Evolutionary conservation across 2,329 filamentous ascomycete genomes (phyloP), one percentile per base, ranked within the genome.

Genomic region (Aureobasidium sp.): DNA sequence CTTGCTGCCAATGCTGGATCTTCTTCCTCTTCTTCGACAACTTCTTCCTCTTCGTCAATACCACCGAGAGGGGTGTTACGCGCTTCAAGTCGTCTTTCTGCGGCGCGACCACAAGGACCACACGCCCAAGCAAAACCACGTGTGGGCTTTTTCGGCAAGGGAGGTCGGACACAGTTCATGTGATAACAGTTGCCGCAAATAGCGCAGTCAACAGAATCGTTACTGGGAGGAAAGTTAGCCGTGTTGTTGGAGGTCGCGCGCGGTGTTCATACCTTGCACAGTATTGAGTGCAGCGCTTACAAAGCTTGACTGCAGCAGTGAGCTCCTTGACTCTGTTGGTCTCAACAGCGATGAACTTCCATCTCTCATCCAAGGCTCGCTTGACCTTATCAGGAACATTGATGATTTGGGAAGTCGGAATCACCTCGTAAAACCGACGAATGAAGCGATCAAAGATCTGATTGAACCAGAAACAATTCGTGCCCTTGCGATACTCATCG

Each of bases 401-500:
- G 77, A 97, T 93, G 69, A 99, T 94, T 69, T 89, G 85, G 63
- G 82, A 84, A 15, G 92, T 95, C 1, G 94, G 93, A 63, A 99
- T 93, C 59, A 96, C 89, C 69, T 99, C 94, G 80, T 97, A 97
- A 74, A 93, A 92, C 64, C 95, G 92, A 71, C 96, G 91, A 65
- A 99, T 97, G 77, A 97, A 99, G 62, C 94, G 89, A 76, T 99
- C 94, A 74, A 95, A 97, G 68, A 97, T 84, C 72, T 96, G 95
- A 69, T 96, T 93, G 73, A 90, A 99, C 89, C 92, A 99, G 73
- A 99, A 99, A 67, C 82, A 86, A 74, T 99, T 90, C 67, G 88
- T 87, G 27, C 80, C 84, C 73, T 89, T 93, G 71, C 92, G 89
- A 72, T 92, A 96, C 57, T 86, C 84, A 61, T 95, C 89, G 66